Percentiles rank a stretch among this genome's conserved stretches.
phyloP scores from a whole-genome alignment of 805 yeast genomes.

The Saccharomycopsis synnaedendra region DNA sequence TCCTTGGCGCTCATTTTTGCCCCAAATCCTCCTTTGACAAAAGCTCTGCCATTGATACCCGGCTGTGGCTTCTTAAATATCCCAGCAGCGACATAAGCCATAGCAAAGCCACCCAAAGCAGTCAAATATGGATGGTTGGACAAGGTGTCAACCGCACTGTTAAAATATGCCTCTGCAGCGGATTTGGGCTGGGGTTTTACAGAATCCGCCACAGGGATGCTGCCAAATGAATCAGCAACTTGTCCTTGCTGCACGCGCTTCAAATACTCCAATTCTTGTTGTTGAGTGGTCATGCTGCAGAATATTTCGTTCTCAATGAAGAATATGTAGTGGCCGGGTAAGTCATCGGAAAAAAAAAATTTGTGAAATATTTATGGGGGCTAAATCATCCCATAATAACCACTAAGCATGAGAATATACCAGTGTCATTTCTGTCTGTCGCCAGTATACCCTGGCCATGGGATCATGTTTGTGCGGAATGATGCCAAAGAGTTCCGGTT shows the following conservation, averaged over 20 bases:
- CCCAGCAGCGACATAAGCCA: conserved; percentile 57
- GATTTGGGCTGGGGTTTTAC: conserved; percentile 22
- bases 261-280: conserved; percentile 13
- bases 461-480: conserved; percentile 95
- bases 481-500: conserved; percentile 96
- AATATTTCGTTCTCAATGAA: neutral
- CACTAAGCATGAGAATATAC: conserved; percentile 63
- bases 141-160: conserved; percentile 45
- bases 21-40: conserved; percentile 82
- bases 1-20: conserved; percentile 83
- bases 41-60: conserved; percentile 56
- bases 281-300: conserved; percentile 4
- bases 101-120: conserved; percentile 55
- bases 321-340: too few relatives aligned
- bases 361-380: neutral
- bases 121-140: conserved; percentile 70
- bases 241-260: conserved; percentile 3
- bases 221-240: neutral
- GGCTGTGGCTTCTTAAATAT: conserved; percentile 54
- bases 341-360: neutral
- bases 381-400: conserved; percentile 9
- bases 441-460: conserved; percentile 91
- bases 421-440: conserved; percentile 96
- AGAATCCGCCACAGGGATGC: neutral
- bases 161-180: conserved; percentile 52